phyloP scores from a whole-genome alignment of 1,139 yeast species.

The Hansenula lynferdii region DNA sequence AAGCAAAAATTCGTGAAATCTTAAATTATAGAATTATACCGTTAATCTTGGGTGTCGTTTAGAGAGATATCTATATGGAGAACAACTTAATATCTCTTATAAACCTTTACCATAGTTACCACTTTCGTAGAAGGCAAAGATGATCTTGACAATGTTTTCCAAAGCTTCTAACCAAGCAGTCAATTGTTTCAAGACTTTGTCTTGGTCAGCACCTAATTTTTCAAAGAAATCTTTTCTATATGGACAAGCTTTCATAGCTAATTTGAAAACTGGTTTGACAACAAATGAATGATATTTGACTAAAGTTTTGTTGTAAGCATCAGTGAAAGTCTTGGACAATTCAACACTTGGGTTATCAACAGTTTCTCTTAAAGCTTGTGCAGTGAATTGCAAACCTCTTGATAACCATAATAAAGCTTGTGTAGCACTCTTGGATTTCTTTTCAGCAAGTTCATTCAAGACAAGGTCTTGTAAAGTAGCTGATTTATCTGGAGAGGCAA shows the following conservation, averaged over 20 bases:
- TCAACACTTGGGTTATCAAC: constrained; percentile 57
- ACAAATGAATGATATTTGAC: constrained; percentile 78
- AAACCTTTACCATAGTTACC: constrained; percentile 91
- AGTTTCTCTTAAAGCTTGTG: constrained; percentile 81
- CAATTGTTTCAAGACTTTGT: constrained; percentile 60
- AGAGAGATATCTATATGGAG: not conserved
- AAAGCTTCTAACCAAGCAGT: constrained; percentile 71
- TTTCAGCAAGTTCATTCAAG: constrained; percentile 57
- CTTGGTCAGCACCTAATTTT: constrained; percentile 71
- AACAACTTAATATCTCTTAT: constrained; percentile 28
- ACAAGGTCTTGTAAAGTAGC: constrained; percentile 75
- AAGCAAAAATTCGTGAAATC: not conserved
- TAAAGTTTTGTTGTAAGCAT: constrained; percentile 75
- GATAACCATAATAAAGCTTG: constrained; percentile 89
- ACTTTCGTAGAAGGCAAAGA: constrained; percentile 67
- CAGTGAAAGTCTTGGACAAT: constrained; percentile 73
- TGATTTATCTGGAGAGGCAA: constrained; percentile 58
- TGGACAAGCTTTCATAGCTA: constrained; percentile 96
- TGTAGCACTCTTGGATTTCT: constrained; percentile 68
- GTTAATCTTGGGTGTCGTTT: not conserved
- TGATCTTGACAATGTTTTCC: constrained; percentile 66
- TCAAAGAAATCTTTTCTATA: constrained; percentile 81
- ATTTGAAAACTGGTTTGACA: constrained; percentile 80
- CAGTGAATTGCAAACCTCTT: constrained; percentile 84
- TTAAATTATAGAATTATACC: too few species aligned